phyloP scores from a whole-genome alignment of 192 early-diverging fungal genomes.

The Backusella australiensis region DNA sequence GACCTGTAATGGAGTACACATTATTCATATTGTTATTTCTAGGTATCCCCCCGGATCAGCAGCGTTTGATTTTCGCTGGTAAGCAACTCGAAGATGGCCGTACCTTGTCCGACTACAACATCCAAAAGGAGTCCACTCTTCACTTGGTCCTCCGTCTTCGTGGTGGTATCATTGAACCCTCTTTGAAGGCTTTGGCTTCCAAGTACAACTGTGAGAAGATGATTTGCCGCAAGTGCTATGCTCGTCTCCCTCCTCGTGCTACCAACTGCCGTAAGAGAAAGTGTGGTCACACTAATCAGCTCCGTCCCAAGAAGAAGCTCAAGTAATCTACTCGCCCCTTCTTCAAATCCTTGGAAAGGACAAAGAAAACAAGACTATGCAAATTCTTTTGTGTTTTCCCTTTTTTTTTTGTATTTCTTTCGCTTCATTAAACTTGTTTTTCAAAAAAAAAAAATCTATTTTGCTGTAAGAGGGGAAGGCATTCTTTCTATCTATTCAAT shows the following conservation, averaged over 20 bases:
- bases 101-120: conserved; percentile 99
- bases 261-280: conserved; percentile 99
- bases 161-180: conserved; percentile 98
- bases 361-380: not conserved
- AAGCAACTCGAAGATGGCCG: conserved; percentile 99
- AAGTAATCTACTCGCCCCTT: conserved; percentile 11
- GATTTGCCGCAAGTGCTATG: conserved; percentile 99
- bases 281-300: conserved; percentile 99
- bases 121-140: conserved; percentile 99
- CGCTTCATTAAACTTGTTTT: not conserved
- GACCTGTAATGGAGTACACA: too few species aligned
- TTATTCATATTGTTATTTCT: not conserved
- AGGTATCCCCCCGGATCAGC: conserved; percentile 98
- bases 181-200: conserved; percentile 96
- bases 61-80: conserved; percentile 99
- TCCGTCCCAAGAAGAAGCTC: conserved; percentile 99
- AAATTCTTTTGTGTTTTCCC: not conserved
- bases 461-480: not conserved
- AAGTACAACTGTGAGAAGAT: conserved; percentile 99
- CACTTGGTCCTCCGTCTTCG: conserved; percentile 96
- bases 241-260: conserved; percentile 97
- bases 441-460: not conserved
- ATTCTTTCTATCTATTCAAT: not conserved
- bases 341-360: not conserved
- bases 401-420: not conserved